Percentiles rank a stretch among this genome's conserved stretches.
Conservation (phyloP, 306 rosid species). For the Bauhinia variegata region DNA sequence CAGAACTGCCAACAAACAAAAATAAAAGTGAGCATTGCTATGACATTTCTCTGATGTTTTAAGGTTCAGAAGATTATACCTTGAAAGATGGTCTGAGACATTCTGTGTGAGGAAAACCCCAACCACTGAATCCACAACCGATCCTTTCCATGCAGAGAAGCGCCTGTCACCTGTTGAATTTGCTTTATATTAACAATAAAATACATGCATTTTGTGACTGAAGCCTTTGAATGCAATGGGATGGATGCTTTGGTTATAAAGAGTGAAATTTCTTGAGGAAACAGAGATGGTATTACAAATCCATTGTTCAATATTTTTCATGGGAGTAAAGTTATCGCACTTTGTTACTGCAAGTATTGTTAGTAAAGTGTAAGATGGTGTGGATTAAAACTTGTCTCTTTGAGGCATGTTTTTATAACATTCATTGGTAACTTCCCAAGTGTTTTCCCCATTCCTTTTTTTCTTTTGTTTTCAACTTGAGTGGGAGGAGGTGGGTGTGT, state of each 20-base stretch:
- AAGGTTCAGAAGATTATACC: conserved; percentile 50
- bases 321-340: background rate
- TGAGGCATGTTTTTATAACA: background rate
- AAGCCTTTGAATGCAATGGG: conserved; percentile 4
- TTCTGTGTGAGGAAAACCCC: conserved; percentile 99
- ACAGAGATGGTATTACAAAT: too few relatives aligned
- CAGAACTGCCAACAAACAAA: conserved; percentile 74
- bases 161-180: conserved; percentile 90
- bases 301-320: too few relatives aligned
- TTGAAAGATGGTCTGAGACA: conserved; percentile 97
- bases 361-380: too few relatives aligned
- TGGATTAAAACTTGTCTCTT: too few relatives aligned
- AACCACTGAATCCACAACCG: conserved; percentile 94
- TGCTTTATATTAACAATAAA: conserved; percentile 25
- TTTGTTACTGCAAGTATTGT: too few relatives aligned
- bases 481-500: conserved; percentile 6
- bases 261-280: too few relatives aligned
- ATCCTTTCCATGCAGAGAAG: conserved; percentile 97
- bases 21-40: conserved; percentile 18
- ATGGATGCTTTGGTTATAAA: too few relatives aligned
- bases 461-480: background rate
- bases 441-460: background rate
- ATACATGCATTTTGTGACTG: conserved; percentile 14
- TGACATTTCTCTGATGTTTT: conserved; percentile 12
- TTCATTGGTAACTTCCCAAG: background rate